Conservation (phyloP, 2,329 filamentous ascomycete species). For the Gyromitra esculenta region DNA sequence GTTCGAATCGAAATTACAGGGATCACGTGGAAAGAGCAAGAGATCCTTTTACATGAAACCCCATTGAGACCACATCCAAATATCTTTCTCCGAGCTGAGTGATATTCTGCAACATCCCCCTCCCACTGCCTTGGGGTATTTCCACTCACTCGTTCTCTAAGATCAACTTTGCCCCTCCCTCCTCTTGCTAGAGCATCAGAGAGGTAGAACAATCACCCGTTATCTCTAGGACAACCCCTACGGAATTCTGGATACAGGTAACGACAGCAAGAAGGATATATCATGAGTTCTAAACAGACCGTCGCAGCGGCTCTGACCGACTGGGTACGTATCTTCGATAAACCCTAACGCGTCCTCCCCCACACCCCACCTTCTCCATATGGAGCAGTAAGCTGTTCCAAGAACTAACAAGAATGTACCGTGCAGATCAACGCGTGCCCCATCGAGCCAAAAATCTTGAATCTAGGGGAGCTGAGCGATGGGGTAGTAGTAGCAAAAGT, state of each 20-base stretch:
- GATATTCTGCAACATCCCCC: slow-evolving; percentile 28
- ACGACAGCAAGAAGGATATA: slow-evolving; percentile 18
- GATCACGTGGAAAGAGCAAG: slow-evolving; percentile 26
- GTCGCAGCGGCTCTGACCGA: slow-evolving; percentile 57
- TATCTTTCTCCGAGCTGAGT: slow-evolving; percentile 28
- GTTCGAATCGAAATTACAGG: slow-evolving; percentile 38
- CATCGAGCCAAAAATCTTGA: slow-evolving; percentile 57
- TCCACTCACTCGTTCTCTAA: slow-evolving; percentile 11
- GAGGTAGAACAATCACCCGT: not conserved
- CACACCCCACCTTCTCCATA: slow-evolving; percentile 2
- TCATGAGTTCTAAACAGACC: slow-evolving; percentile 54
- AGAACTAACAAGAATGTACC: slow-evolving; percentile 25
- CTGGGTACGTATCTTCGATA: slow-evolving; percentile 55
- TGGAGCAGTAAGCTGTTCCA: slow-evolving; percentile 25
- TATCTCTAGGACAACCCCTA: not conserved
- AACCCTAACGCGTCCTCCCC: slow-evolving; percentile 29
- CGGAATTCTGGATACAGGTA: slow-evolving; percentile 12
- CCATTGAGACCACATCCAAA: slow-evolving; percentile 41
- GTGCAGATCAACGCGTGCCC: slow-evolving; percentile 58
- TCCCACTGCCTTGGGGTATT: slow-evolving; percentile 13
- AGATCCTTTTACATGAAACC: slow-evolving; percentile 34
- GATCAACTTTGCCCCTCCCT: not conserved
- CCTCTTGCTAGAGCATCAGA: not conserved
- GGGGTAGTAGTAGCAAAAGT: slow-evolving; percentile 57
- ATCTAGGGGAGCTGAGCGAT: slow-evolving; percentile 56